Conservation (phyloP, 352 stramenopile species). For the Phytophthora gonapodyides region DNA sequence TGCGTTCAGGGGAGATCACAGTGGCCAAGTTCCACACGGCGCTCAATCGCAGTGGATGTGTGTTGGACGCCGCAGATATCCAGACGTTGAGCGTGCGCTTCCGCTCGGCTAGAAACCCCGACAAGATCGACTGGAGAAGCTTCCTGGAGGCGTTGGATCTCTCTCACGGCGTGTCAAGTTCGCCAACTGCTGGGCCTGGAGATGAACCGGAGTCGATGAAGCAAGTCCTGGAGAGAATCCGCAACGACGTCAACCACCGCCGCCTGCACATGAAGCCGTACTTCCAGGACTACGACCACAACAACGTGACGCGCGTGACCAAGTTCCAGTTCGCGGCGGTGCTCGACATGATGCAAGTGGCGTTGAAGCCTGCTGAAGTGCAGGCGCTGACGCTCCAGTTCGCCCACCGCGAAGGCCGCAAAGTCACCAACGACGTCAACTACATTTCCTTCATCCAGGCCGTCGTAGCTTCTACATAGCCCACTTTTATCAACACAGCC, state of each 20-base stretch:
- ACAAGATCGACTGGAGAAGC: slow-evolving; percentile 82
- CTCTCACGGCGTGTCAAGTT: slow-evolving; percentile 26
- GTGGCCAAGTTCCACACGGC: slow-evolving; percentile 87
- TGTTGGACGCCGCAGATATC: slow-evolving; percentile 68
- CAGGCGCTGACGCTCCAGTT: slow-evolving; percentile 60
- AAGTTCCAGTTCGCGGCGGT: slow-evolving; percentile 86
- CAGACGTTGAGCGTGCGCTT: slow-evolving; percentile 70
- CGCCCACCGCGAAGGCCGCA: slow-evolving; percentile 53
- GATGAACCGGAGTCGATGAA: slow-evolving; percentile 27
- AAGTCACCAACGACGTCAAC: slow-evolving; percentile 72
- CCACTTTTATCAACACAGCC: not conserved
- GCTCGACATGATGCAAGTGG: slow-evolving; percentile 84
- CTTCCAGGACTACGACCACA: slow-evolving; percentile 89
- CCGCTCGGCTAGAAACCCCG: slow-evolving; percentile 52
- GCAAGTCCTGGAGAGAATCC: slow-evolving; percentile 50
- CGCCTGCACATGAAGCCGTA: slow-evolving; percentile 88
- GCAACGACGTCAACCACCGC: slow-evolving; percentile 61
- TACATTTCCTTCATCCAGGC: slow-evolving; percentile 78
- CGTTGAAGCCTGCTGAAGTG: slow-evolving; percentile 52
- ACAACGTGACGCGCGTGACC: slow-evolving; percentile 68
- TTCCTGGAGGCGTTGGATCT: slow-evolving; percentile 71
- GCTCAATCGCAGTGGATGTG: slow-evolving; percentile 78
- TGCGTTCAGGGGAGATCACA: slow-evolving; percentile 81
- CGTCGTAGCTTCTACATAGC: slow-evolving; percentile 31
- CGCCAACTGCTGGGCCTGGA: slow-evolving; percentile 4